These are phyloP conservation scores for Stentor coeruleus DNA, from an alignment of 73 alveolate species.

Conservation along the genomic window DNA sequence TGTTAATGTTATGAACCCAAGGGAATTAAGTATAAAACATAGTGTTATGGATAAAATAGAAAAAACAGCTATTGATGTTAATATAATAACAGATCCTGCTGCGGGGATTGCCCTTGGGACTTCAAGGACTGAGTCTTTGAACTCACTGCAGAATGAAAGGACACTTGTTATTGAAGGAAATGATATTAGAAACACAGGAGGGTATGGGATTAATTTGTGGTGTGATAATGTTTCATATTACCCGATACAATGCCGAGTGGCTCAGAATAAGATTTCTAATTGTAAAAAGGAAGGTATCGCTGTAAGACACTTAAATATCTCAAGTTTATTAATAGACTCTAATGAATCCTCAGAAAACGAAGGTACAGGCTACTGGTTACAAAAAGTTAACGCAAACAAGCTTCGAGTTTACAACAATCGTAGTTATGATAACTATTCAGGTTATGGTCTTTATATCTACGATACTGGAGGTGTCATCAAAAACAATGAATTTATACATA, in stretches of 20 bases:
- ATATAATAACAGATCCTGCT: neutral
- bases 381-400: constrained; percentile 23
- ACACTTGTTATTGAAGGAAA: neutral
- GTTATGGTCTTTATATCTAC: constrained; percentile 24
- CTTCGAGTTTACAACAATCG: neutral
- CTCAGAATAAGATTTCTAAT: constrained; percentile 5
- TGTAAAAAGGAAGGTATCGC: constrained; percentile 25
- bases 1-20: constrained; percentile 23
- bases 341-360: neutral
- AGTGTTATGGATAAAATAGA: constrained; percentile 19
- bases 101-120: neutral
- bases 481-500: constrained; percentile 13
- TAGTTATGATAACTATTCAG: constrained; percentile 18
- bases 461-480: constrained; percentile 30
- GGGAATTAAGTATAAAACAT: neutral
- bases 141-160: neutral
- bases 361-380: constrained; percentile 19
- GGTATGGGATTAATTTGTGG: constrained; percentile 21
- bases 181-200: constrained; percentile 30
- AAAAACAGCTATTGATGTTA: constrained; percentile 15
- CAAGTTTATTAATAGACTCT: neutral
- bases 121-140: neutral
- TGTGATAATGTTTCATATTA: constrained; percentile 11
- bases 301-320: constrained; percentile 15
- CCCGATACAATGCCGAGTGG: neutral